Base-by-base conservation (phyloP, 2,329 filamentous ascomycete genomes). In the Verticillium albo-atrum region DNA sequence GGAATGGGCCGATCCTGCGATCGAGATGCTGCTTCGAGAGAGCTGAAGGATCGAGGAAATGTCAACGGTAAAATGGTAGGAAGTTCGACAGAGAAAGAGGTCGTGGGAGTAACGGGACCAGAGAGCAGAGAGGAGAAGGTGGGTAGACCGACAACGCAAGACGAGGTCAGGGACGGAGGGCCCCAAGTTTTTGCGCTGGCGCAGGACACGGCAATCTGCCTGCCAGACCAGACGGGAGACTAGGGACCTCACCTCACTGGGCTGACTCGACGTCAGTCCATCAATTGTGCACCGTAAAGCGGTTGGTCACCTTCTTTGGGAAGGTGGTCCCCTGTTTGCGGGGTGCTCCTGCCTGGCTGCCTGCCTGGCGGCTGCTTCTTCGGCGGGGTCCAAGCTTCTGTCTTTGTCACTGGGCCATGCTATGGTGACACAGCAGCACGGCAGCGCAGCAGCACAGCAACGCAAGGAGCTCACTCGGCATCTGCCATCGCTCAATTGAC, bases 91-190 rank as follows among this genome's bases (percentile, higher is more conserved):
- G 56, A 55, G 26, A 30, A 52, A 37, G 32, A 56, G 35, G 20
- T 12, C 59, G 56, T 54, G 54, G 25, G 50, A 42, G 61, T 34
- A 32, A 20, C n/a, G n/a, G 27, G 57, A n/a, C 6, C 28, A 25
- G 23, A 32, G 50, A 42, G 9, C 25, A 35, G 15, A 28, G 42
- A 50, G 42, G 20, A 50, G 42, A 50, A 50, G 37, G 20, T 26
- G 42, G 42, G 42, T 23, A 50, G 42, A 23, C 42, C 10, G 42
- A 20, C 20, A 50, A 20, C 42, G 35, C 35, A 25, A 50, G 42
- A 9, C 42, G 42, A 50, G 42, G 20, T 25, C n/a, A 47, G 42
- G 42, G 42, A 50, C 42, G 12, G 42, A 50, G 20, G 42, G 42
- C 42, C 42, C 35, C 20, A 20, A 50, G n/a, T 50, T 50, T 50